These are phyloP conservation scores for Beauveria sp. DNA, from an alignment of 2,329 filamentous ascomycete species.

Conservation along the genomic window DNA sequence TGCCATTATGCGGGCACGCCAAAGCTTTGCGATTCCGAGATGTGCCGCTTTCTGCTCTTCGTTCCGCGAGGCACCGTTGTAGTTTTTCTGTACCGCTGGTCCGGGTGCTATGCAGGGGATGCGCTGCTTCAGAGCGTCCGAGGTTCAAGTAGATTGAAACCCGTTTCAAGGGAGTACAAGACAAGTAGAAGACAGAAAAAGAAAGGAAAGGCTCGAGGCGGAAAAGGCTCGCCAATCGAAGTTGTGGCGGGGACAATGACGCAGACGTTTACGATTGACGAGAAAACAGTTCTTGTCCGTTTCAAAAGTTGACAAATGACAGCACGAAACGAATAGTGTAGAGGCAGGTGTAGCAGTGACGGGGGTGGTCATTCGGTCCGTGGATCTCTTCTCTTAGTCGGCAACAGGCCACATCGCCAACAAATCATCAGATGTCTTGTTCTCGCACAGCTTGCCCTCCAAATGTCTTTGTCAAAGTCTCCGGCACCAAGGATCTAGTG, in stretches of 20 bases:
- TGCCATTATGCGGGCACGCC: too few relatives aligned
- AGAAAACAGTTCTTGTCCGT: not conserved
- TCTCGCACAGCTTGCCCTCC: too few relatives aligned
- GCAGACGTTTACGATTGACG: not conserved
- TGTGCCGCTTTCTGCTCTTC: too few relatives aligned
- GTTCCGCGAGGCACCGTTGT: not conserved
- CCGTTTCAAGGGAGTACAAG: slow-evolving; percentile 1
- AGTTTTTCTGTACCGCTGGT: not conserved
- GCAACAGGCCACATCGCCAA: too few relatives aligned
- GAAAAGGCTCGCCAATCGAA: not conserved
- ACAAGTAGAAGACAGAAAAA: not conserved
- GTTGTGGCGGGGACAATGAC: not conserved
- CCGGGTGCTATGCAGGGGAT: too few relatives aligned
- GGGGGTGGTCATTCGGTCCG: not conserved
- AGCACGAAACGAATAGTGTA: not conserved
- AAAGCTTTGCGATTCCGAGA: too few relatives aligned
- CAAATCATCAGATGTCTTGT: too few relatives aligned
- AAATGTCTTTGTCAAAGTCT: too few relatives aligned
- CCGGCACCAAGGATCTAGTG: not conserved
- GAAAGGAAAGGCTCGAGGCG: not conserved
- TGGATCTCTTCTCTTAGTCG: too few relatives aligned
- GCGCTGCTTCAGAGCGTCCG: not conserved
- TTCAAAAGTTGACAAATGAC: not conserved
- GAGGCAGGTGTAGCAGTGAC: not conserved
- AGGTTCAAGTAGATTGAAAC: not conserved